A percentile compares a stretch with the other conserved stretches of the same genome.
Conservation (phyloP, 139 green algal genomes). For the Coccomyxa sp. region DNA sequence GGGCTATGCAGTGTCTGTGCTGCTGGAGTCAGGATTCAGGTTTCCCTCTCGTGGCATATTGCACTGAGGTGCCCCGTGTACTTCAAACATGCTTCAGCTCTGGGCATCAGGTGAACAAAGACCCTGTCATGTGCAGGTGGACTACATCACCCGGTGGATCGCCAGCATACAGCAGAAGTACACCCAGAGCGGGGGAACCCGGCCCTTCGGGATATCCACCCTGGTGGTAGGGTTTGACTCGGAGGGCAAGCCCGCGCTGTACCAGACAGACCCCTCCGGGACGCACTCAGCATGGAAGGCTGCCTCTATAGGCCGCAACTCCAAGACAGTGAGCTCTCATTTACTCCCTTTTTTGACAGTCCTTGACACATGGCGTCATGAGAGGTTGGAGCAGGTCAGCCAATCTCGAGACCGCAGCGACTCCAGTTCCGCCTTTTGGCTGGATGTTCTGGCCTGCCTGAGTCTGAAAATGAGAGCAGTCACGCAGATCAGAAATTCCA, state of each 20-base stretch:
- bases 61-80: too few species aligned
- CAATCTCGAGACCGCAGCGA: too few species aligned
- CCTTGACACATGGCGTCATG: not conserved
- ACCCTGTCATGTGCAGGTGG: too few species aligned
- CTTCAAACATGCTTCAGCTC: too few species aligned
- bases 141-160: constrained; percentile 33
- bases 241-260: constrained; percentile 69
- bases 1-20: too few species aligned
- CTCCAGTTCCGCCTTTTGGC: too few species aligned
- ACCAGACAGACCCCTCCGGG: constrained; percentile 96
- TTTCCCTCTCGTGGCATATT: too few species aligned
- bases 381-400: too few species aligned
- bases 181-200: constrained; percentile 94
- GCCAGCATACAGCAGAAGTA: constrained; percentile 93
- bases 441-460: too few species aligned
- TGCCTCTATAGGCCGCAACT: constrained; percentile 95
- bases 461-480: not conserved
- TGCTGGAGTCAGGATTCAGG: too few species aligned
- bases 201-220: constrained; percentile 97
- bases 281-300: constrained; percentile 97
- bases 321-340: constrained; percentile 88
- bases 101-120: too few species aligned
- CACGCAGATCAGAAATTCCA: too few species aligned
- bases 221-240: constrained; percentile 89
- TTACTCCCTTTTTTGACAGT: not conserved